Percentiles rank a stretch among this genome's conserved stretches.
Evolutionary conservation across 2,329 filamentous ascomycete genomes (phyloP).

Genomic region (Cordyceps farinosa): DNA sequence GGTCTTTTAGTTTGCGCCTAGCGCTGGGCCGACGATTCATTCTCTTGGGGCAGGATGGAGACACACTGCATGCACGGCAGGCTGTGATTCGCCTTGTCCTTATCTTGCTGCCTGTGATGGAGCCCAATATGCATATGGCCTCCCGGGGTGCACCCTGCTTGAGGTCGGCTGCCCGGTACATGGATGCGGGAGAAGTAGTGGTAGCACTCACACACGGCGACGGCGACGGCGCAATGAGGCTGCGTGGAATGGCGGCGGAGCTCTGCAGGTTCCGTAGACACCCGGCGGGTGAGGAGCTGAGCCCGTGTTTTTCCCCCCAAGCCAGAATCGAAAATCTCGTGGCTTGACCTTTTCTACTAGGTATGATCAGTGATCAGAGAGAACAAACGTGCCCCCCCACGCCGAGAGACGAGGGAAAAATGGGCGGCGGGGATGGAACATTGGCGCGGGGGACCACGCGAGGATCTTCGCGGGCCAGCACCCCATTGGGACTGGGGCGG

Average conservation of each 20-base stretch:
- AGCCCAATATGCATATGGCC: not conserved
- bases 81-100: slow-evolving; percentile 4
- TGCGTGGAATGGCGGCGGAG: too few species aligned
- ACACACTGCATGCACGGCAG: too few species aligned
- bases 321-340: too few species aligned
- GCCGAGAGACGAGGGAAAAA: not conserved
- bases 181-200: not conserved
- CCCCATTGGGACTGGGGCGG: not conserved
- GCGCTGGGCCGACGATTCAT: slow-evolving; percentile 7
- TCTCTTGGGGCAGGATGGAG: not conserved
- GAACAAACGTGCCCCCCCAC: not conserved
- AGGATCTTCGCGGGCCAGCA: not conserved
- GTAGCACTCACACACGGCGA: not conserved
- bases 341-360: too few species aligned
- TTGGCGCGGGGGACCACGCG: not conserved
- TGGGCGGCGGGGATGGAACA: not conserved
- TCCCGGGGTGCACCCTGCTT: not conserved
- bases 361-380: too few species aligned
- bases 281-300: too few species aligned
- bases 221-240: too few species aligned
- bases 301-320: not conserved
- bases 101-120: slow-evolving; percentile 4
- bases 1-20: not conserved
- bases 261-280: too few species aligned
- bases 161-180: not conserved